Evolutionary conservation across 2,329 filamentous ascomycete genomes (phyloP).

Genomic region (Claviceps spartinae): DNA sequence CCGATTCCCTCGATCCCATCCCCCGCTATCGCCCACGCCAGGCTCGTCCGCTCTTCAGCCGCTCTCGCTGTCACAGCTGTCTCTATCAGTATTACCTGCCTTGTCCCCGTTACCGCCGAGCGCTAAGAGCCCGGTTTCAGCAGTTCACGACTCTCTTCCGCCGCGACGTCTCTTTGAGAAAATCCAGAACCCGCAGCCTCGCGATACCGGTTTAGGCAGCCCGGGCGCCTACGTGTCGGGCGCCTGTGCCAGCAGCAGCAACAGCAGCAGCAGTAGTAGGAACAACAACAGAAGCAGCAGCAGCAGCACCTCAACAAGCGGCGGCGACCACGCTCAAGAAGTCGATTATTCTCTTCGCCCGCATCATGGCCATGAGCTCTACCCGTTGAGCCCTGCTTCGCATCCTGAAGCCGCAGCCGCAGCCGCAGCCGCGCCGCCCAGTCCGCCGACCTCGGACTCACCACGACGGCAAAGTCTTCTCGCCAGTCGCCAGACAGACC

Average conservation of each 20-base stretch:
- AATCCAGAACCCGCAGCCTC: neutral
- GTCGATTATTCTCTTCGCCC: neutral
- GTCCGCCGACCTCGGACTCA: conserved; percentile 8
- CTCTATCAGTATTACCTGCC: neutral
- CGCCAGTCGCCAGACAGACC: conserved; percentile 24
- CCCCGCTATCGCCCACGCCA: conserved; percentile 3
- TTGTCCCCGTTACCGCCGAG: neutral
- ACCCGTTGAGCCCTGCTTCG: conserved; percentile 15
- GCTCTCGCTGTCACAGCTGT: conserved; percentile 1
- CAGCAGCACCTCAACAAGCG: conserved; percentile 5
- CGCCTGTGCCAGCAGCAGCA: conserved; percentile 4
- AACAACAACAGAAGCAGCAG: no score
- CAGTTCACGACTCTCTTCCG: neutral
- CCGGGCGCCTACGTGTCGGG: conserved; percentile 1
- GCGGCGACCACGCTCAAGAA: conserved; percentile 10
- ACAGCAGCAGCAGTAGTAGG: no score
- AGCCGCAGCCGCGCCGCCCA: no score
- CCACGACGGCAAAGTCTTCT: conserved; percentile 20
- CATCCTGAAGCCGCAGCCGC: conserved; percentile 13
- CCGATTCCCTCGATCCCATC: conserved; percentile 5
- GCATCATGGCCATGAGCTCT: conserved; percentile 14
- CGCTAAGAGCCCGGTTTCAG: neutral
- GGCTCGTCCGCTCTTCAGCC: neutral
- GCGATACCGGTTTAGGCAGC: neutral
- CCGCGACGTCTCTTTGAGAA: neutral